These are phyloP conservation scores for Datura wrightii DNA, from an alignment of 257 asterid species.

Conservation along the genomic window DNA sequence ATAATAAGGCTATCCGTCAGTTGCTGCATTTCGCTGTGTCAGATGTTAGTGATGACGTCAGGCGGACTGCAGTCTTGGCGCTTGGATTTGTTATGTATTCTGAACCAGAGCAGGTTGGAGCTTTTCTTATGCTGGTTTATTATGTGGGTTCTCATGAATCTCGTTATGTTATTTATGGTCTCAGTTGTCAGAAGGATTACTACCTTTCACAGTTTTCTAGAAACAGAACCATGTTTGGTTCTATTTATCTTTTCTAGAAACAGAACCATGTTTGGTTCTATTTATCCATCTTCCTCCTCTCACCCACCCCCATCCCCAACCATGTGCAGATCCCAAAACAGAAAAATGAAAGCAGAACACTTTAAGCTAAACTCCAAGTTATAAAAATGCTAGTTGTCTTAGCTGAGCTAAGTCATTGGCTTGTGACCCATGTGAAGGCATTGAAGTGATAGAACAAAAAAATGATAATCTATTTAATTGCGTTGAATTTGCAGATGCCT, in stretches of 20 bases:
- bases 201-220: neutral
- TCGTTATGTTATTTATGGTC: constrained; percentile 3
- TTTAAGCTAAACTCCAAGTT: neutral
- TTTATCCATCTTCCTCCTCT: neutral
- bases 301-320: neutral
- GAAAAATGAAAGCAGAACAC: neutral
- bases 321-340: neutral
- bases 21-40: constrained; percentile 98
- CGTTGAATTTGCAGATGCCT: constrained; percentile 69
- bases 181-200: neutral
- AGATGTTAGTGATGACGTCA: constrained; percentile 94
- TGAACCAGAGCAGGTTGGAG: constrained; percentile 85
- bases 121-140: neutral
- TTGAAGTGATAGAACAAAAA: neutral
- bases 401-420: neutral
- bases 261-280: neutral
- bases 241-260: neutral
- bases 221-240: neutral
- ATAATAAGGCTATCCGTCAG: constrained; percentile 95
- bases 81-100: constrained; percentile 93
- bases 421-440: neutral
- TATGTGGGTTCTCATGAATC: constrained; percentile 3
- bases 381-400: neutral
- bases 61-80: constrained; percentile 95
- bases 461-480: constrained; percentile 2